Conservation (phyloP, 805 yeast species). For the Zygotorulaspora chibaensis region DNA sequence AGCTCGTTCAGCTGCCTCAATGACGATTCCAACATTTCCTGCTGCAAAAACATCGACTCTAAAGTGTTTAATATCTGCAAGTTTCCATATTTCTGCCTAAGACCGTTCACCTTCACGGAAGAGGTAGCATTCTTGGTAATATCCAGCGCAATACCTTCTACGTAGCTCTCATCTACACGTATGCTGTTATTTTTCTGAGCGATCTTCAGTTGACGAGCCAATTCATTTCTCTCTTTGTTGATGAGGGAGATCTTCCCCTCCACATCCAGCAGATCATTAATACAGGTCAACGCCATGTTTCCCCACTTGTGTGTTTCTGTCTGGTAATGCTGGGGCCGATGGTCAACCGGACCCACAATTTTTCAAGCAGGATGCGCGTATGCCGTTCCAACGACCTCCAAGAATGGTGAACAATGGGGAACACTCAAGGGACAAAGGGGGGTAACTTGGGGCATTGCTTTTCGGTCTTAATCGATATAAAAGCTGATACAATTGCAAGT, state of each 20-base stretch:
- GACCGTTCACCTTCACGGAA: constrained; percentile 11
- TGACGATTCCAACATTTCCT: constrained; percentile 8
- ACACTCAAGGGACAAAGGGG: constrained; percentile 1
- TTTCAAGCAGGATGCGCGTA: no score
- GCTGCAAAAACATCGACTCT: constrained; percentile 11
- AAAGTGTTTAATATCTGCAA: constrained; percentile 17
- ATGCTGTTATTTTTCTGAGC: constrained; percentile 9
- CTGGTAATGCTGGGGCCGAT: neutral
- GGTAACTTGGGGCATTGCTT: neutral
- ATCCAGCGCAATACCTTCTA: constrained; percentile 23
- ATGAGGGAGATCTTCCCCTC: constrained; percentile 27
- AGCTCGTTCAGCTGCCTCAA: constrained; percentile 8
- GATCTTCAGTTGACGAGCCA: constrained; percentile 19
- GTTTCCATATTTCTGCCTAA: constrained; percentile 27
- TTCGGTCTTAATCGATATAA: neutral
- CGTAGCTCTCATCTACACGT: constrained; percentile 15
- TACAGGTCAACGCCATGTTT: constrained; percentile 7
- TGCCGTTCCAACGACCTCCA: no score
- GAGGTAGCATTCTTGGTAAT: constrained; percentile 12
- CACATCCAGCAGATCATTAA: constrained; percentile 26
- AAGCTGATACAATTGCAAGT: neutral
- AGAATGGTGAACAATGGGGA: neutral
- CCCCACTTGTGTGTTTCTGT: neutral
- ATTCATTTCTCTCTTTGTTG: constrained; percentile 20
- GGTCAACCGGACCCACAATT: neutral